These are phyloP conservation scores for Candida arabinofermentans DNA, from an alignment of 805 yeast genomes.

Conservation along the genomic window DNA sequence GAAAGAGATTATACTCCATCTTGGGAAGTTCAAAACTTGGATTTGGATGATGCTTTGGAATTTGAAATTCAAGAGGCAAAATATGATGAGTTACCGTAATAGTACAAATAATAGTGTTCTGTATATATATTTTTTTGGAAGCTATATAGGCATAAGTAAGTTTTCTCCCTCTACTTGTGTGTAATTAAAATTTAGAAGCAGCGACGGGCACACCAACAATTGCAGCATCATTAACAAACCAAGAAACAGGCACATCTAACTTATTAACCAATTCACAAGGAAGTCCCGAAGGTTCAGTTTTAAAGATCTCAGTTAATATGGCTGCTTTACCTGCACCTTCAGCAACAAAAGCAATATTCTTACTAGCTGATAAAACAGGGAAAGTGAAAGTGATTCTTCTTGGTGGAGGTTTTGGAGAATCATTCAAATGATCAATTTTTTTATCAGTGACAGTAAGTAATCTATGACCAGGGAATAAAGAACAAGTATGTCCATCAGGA, in stretches of 20 bases:
- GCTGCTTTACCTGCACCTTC: constrained; percentile 84
- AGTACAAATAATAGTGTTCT: not conserved
- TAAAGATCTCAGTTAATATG: constrained; percentile 67
- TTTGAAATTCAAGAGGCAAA: constrained; percentile 20
- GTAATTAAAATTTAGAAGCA: constrained; percentile 11
- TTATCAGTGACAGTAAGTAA: constrained; percentile 52
- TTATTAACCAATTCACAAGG: constrained; percentile 78
- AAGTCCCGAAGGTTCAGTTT: constrained; percentile 36
- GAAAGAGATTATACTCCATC: constrained; percentile 13
- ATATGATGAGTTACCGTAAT: not conserved
- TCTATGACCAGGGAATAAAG: constrained; percentile 81
- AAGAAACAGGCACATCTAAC: constrained; percentile 51
- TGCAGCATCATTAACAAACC: constrained; percentile 87
- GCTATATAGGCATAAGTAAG: not conserved
- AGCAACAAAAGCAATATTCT: constrained; percentile 72
- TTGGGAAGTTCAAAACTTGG: constrained; percentile 30
- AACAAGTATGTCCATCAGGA: constrained; percentile 95
- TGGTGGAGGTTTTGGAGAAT: constrained; percentile 93
- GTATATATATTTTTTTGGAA: not conserved
- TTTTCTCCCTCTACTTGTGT: too few species aligned
- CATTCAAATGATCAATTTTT: constrained; percentile 61
- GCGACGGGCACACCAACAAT: constrained; percentile 49
- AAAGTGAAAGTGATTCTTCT: constrained; percentile 87
- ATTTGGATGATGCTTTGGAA: constrained; percentile 24
- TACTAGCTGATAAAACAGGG: constrained; percentile 59